Evolutionary conservation across 1,284 basidiomycete species (phyloP), one percentile per base, ranked within the genome.

Genomic region (Heterobasidion occidentale): DNA sequence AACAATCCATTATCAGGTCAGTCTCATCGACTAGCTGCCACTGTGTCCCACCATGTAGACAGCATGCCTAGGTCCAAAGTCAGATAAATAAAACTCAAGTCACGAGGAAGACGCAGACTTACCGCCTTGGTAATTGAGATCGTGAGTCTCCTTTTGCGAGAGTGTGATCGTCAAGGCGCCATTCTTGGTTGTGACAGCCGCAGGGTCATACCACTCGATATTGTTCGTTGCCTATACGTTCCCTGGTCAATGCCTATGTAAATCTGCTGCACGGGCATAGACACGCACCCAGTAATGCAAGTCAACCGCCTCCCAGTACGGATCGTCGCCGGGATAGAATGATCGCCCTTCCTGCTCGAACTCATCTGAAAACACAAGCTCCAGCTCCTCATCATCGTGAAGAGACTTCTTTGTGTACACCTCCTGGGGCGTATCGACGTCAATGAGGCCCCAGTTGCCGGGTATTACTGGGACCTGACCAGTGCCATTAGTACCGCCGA

Each of bases 361-460:
- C 72, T 96, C 94, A 70, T 96, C 94, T 53, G 88, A 92, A 68
- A 91, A 95, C 1, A 94, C 84, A 7, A 96, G 77, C 55, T 86
- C 80, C 72, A 74, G 75, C 19, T 77, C 68, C 6, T 73, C 69
- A 8, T 50, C 50, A 35, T 83, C 78, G 33, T 70, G 67, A 63
- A 75, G 83, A 51, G 88, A 86, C 6, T 69, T 66, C 56, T 82
- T 84, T 1, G 80, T 83, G 63, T 81, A 81, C 1, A 72, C 81
- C 2, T 77, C 74, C 20, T 73, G 58, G 2, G 91, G 91, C 0
- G 93, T 95, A 56, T 90, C 84, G 8, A 74, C 54, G 69, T 95
- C 93, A 61, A 95, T 86, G 55, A 93, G 72, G 2, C 81, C 83
- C 63, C 81, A 85, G 64, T 82, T 81, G 3, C 86, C 83, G 3